Base-by-base conservation (phyloP, 345 rosid genomes). In the Citropsis articulata region DNA sequence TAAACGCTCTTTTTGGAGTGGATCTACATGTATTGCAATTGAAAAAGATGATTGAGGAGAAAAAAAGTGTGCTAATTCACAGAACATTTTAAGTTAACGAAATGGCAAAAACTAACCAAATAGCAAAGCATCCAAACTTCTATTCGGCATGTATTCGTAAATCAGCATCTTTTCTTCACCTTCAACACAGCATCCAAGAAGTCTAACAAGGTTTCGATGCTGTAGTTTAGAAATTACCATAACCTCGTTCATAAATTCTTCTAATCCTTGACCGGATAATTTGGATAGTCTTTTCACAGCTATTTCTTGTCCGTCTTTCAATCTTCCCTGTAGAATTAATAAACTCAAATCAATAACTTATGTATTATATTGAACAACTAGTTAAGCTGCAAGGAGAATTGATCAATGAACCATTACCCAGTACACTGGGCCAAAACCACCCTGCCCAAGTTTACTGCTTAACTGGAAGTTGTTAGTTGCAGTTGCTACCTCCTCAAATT, bases 201-300 rank as follows among this genome's bases (percentile, higher is more conserved):
- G 83, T 57, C 75, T 81, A 55, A 83, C 89, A 18, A 82, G 79
- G 78, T 84, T 88, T 21, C 78, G 66, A 35, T 88, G 85, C 38
- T 85, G 88, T 22, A 89, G 84, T 48, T 87, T 75, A 0, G 84
- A 77, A 18, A 88, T 83, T 12, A 85, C 82, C 28, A 66, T 66
- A 75, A 84, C 81, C 35, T 89, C 90, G 30, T 88, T 92, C 79
- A 80, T 84, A 61, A 92, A 88, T 77, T 91, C 92, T 64, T 80
- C 81, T 0, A 86, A 65, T 9, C 96, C 98, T 83, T 90, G 94
- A 22, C 90, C 86, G 0, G 98, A 93, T 36, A 72, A 78, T 3
- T 86, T 72, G 6, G 91, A 85, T 6, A 90, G 81, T 78, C 90
- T 86, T 81, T 93, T 93, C 45, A 88, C 90, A 6, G 92, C 96